Conservation (phyloP, 768 basidiomycete species). For the Mycena albidolilacea region DNA sequence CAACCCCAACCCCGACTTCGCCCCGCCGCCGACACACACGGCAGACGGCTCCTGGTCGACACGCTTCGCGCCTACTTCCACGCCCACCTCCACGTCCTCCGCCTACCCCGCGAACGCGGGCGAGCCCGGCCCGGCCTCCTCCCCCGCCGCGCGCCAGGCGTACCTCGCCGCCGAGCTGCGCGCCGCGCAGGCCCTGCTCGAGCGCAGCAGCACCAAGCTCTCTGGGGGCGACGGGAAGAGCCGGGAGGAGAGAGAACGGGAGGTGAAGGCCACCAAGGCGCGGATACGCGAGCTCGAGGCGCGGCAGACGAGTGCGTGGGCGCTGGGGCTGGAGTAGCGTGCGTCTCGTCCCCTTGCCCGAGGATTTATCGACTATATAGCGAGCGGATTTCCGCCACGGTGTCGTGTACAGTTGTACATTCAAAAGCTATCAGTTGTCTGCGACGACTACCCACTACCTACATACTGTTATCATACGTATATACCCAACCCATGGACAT, state of each 20-base stretch:
- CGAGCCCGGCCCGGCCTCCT: background rate
- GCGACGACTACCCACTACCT: no score
- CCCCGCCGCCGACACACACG: background rate
- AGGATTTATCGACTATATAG: no score
- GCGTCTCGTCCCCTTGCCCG: no score
- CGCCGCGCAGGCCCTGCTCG: background rate
- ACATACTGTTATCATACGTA: no score
- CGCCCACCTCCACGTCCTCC: background rate
- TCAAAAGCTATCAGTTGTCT: no score
- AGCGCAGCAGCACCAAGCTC: background rate
- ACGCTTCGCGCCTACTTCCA: background rate
- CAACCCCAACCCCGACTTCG: background rate
- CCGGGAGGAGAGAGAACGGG: background rate
- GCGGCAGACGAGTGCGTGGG: constrained; percentile 2
- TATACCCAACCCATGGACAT: no score
- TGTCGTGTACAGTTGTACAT: no score
- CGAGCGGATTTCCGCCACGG: no score
- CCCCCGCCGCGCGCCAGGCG: background rate
- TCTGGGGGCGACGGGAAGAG: background rate
- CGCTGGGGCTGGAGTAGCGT: background rate
- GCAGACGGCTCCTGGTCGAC: background rate
- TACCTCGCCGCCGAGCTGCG: background rate
- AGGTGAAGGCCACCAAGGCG: background rate
- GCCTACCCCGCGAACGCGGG: no score
- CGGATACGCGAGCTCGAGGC: background rate